Evolutionary conservation across 2,329 filamentous ascomycete species (phyloP).

Genomic region (Ploettnerulaceae sp.): DNA sequence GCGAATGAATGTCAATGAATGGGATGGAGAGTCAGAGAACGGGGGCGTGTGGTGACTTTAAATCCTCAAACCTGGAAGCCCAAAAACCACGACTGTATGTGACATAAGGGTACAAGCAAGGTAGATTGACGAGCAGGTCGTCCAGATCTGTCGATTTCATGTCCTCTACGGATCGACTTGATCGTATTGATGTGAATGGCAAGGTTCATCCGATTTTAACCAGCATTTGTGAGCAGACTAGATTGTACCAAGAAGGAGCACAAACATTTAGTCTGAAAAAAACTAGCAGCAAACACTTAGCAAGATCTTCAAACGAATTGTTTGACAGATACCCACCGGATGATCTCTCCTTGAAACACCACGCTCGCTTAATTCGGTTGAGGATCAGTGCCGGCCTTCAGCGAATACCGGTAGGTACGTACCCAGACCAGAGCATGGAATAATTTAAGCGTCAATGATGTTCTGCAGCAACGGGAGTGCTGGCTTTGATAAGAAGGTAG

Average conservation of each 20-base stretch:
- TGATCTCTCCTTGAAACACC: conserved; percentile 16
- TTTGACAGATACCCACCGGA: conserved; percentile 5
- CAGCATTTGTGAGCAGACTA: conserved; percentile 7
- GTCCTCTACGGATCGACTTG: conserved; percentile 6
- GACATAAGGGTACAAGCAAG: conserved; percentile 1
- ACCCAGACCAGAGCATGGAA: background rate
- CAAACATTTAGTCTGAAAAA: conserved; percentile 1
- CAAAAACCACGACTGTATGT: background rate
- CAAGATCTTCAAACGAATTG: conserved; percentile 7
- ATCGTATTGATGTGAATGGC: conserved; percentile 10
- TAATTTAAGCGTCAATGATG: conserved; percentile 8
- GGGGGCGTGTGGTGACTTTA: conserved; percentile 18
- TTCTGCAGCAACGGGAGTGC: conserved; percentile 5
- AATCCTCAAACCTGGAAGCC: conserved; percentile 10
- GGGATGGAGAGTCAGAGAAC: conserved; percentile 15
- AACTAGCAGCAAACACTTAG: conserved; percentile 1
- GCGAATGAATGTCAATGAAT: conserved; percentile 8
- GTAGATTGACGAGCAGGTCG: conserved; percentile 4
- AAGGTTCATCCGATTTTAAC: conserved; percentile 4
- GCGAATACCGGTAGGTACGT: conserved; percentile 4
- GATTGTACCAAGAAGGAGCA: conserved; percentile 18
- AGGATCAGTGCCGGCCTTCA: conserved; percentile 11
- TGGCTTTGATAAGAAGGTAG: conserved; percentile 15
- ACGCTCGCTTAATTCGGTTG: conserved; percentile 2
- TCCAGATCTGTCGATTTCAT: conserved; percentile 4